Evolutionary conservation across 495 filamentous ascomycete species (phyloP).

Genomic region (Filosporella fistucella): DNA sequence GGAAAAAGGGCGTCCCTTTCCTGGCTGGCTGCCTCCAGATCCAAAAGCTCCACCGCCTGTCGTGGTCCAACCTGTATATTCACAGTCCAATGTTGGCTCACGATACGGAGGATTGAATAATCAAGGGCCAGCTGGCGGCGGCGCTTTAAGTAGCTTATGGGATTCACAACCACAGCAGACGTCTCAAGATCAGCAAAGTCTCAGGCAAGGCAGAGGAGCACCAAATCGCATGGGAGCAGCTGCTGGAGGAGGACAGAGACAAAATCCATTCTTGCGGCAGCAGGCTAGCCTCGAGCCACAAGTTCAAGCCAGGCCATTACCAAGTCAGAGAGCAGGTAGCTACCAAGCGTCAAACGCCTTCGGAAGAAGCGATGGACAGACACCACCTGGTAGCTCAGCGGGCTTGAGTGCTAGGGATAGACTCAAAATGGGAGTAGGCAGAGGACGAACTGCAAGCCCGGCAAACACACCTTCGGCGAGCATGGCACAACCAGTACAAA

Average conservation of each 20-base stretch:
- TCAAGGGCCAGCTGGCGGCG: slow-evolving; percentile 26
- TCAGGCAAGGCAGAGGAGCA: slow-evolving; percentile 44
- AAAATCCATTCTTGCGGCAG: slow-evolving; percentile 23
- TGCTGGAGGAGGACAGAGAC: slow-evolving; percentile 11
- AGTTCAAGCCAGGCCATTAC: slow-evolving; percentile 52
- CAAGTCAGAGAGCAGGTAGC: slow-evolving; percentile 67
- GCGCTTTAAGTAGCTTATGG: slow-evolving; percentile 76
- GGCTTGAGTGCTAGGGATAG: slow-evolving; percentile 52
- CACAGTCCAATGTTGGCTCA: slow-evolving; percentile 38
- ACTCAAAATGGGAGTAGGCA: slow-evolving; percentile 61
- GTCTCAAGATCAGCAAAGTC: slow-evolving; percentile 40
- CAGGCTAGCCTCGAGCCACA: slow-evolving; percentile 27
- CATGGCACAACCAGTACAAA: slow-evolving; percentile 14
- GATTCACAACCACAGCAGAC: slow-evolving; percentile 45
- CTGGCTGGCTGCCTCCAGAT: slow-evolving; percentile 84
- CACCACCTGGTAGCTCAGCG: slow-evolving; percentile 27
- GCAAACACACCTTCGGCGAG: slow-evolving; percentile 34
- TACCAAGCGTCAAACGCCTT: slow-evolving; percentile 50
- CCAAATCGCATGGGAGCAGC: slow-evolving; percentile 19
- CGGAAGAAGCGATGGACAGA: slow-evolving; percentile 28
- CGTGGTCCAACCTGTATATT: slow-evolving; percentile 46
- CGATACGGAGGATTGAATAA: slow-evolving; percentile 42
- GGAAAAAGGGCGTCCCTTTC: slow-evolving; percentile 80
- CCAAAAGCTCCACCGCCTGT: slow-evolving; percentile 63
- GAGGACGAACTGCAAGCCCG: slow-evolving; percentile 29